Percentiles rank a stretch among this genome's conserved stretches.
Evolutionary conservation across 2,329 filamentous ascomycete genomes (phyloP).

Genomic region (Monilinia vaccinii-corymbosi): DNA sequence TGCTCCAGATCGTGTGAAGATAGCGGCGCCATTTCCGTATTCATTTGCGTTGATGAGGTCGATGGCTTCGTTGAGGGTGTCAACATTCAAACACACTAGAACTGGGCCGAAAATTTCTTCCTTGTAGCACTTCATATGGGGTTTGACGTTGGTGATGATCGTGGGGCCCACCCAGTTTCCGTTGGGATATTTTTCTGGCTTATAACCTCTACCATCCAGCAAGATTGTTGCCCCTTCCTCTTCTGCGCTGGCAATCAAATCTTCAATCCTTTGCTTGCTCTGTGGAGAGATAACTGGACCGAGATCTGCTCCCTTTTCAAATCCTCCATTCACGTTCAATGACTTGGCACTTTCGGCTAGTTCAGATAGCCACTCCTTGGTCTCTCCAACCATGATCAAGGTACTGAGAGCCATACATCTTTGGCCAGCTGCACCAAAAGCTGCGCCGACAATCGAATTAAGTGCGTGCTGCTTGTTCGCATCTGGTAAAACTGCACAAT

Average conservation of each 20-base stretch:
- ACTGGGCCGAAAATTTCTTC: constrained; percentile 85
- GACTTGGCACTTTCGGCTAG: constrained; percentile 66
- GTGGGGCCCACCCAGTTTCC: constrained; percentile 82
- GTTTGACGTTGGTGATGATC: constrained; percentile 72
- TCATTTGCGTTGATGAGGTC: constrained; percentile 77
- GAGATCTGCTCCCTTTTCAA: constrained; percentile 70
- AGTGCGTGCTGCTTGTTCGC: constrained; percentile 86
- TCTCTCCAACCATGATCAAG: constrained; percentile 75
- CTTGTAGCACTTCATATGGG: constrained; percentile 73
- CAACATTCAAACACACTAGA: constrained; percentile 69
- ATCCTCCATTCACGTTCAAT: constrained; percentile 70
- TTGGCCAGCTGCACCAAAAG: constrained; percentile 78
- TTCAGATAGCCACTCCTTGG: constrained; percentile 72
- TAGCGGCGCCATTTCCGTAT: constrained; percentile 78
- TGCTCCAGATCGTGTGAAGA: constrained; percentile 71
- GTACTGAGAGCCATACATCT: constrained; percentile 82
- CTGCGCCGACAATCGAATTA: constrained; percentile 74
- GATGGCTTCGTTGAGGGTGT: constrained; percentile 71
- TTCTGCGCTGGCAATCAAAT: constrained; percentile 66
- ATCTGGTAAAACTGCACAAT: constrained; percentile 74
- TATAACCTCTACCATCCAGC: constrained; percentile 70
- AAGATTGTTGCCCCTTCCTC: constrained; percentile 73
- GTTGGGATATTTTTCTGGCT: constrained; percentile 69
- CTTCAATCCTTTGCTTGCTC: constrained; percentile 70
- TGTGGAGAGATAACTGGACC: constrained; percentile 75